phyloP scores from a whole-genome alignment of 2,329 filamentous ascomycete genomes.

The Colletotrichum sp. region DNA sequence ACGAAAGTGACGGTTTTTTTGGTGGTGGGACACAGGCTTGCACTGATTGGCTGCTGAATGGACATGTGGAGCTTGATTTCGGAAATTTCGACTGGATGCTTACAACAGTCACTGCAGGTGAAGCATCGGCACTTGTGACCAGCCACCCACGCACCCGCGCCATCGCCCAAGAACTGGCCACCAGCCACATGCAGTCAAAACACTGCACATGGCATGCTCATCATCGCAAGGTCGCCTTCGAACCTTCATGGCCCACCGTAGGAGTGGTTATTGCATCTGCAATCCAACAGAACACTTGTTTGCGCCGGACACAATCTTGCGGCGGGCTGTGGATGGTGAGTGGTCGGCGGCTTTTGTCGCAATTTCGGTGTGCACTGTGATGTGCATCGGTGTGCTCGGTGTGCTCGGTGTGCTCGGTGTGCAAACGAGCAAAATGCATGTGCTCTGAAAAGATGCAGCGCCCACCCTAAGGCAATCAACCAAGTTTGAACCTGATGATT shows the following conservation, averaged over 20 bases:
- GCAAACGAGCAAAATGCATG: neutral
- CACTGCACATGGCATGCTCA: neutral
- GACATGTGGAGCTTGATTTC: neutral
- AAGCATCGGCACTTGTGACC: neutral
- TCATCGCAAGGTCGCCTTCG: neutral
- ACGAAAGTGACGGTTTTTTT: neutral
- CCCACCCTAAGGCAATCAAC: too few species aligned
- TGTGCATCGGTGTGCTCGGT: neutral
- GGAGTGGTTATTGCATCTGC: neutral
- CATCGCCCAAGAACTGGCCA: neutral
- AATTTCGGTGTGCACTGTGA: neutral
- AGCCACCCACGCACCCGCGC: neutral
- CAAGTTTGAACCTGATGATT: too few species aligned
- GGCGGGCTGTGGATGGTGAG: neutral
- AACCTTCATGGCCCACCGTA: neutral
- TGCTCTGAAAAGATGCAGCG: neutral
- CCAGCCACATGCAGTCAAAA: neutral
- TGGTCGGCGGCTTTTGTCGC: neutral
- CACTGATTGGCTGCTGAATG: neutral
- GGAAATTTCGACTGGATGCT: neutral
- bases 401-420: neutral
- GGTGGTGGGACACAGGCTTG: neutral
- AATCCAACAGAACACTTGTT: neutral
- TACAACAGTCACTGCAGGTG: neutral
- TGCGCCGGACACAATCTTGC: neutral